Base-by-base conservation (phyloP, 108 stramenopile species). In the Mediolabrus comicus region DNA sequence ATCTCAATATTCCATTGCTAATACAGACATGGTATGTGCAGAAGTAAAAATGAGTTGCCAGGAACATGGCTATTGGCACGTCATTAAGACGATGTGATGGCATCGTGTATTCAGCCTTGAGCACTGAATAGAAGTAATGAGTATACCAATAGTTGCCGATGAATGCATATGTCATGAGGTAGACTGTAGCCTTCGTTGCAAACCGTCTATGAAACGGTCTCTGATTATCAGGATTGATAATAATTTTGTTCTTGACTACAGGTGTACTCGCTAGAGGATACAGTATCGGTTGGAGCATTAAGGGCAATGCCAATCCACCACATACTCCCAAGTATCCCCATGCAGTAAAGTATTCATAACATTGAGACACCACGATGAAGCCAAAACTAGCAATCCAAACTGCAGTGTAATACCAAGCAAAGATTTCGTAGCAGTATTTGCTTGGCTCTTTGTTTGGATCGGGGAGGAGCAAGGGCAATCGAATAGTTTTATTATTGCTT, bases 91-190 rank as follows among this genome's bases (percentile, higher is more conserved):
- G 72, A 57, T 86, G 86, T 29, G 91, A 75, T 53, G 97, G 96
- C 85, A 99, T 97, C 53, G 97, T 93, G 71, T 99, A 99, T 58
- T 80, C 65, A 1, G 98, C 98, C 39, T 87, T 81, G n/a, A 99
- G 81, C 4, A 99, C 97, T 14, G 84, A 86, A 75, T 98, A 98
- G 72, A 99, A 99, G 90, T 99, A 91, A 36, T 91, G 90, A 8
- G 92, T 88, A 70, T 96, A 97, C 95, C 95, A 98, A 78, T 98
- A 98, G 63, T 99, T 99, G 7, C 98, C 98, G 59, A 99, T 97
- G 83, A 96, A 98, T 51, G 89, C 82, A 82, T 96, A 98, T 28
- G 94, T 79, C 1, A 86, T 85, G 14, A 99, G 75, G 90, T 97
- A 92, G 24, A 98, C 27, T 55, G 95, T 97, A 5, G 95, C 96